phyloP scores from a whole-genome alignment of 2,329 filamentous ascomycete genomes.

The Paraphaeosphaeria minitans region DNA sequence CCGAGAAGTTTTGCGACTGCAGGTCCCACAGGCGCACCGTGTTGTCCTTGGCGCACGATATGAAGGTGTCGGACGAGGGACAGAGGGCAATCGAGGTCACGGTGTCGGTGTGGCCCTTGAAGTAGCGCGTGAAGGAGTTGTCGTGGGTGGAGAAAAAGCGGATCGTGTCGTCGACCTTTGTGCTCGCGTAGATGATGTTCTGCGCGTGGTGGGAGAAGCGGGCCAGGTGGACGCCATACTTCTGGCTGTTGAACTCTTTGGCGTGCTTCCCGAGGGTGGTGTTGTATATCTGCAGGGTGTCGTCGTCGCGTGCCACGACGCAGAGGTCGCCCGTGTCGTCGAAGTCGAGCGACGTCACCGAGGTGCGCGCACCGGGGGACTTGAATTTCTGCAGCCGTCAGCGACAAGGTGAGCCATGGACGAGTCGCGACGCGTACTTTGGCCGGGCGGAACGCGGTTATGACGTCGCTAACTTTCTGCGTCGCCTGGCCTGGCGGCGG shows the following conservation, averaged over 20 bases:
- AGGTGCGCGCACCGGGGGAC: conserved; percentile 56
- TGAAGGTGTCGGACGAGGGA: conserved; percentile 85
- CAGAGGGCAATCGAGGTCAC: conserved; percentile 86
- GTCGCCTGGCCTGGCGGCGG: conserved; percentile 45
- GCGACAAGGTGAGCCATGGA: not conserved
- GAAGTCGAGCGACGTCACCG: conserved; percentile 91
- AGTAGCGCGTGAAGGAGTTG: conserved; percentile 95
- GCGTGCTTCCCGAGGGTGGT: conserved; percentile 87
- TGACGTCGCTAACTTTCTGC: conserved; percentile 74
- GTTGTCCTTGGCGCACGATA: conserved; percentile 89
- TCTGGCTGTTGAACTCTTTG: conserved; percentile 90
- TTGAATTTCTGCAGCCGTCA: conserved; percentile 51
- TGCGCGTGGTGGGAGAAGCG: conserved; percentile 92
- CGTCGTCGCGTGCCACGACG: conserved; percentile 89
- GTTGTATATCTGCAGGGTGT: conserved; percentile 94
- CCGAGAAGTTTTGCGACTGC: conserved; percentile 77
- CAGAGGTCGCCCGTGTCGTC: conserved; percentile 93
- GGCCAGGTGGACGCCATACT: conserved; percentile 93
- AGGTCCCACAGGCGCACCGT: conserved; percentile 92
- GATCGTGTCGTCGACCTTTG: conserved; percentile 89
- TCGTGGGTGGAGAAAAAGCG: conserved; percentile 90
- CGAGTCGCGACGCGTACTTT: conserved; percentile 61
- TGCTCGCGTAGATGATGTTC: conserved; percentile 93
- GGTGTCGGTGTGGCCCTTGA: conserved; percentile 82
- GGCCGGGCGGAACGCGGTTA: conserved; percentile 76